These are phyloP conservation scores for Bretschneidera sinensis DNA, from an alignment of 345 rosid species.

Conservation along the genomic window DNA sequence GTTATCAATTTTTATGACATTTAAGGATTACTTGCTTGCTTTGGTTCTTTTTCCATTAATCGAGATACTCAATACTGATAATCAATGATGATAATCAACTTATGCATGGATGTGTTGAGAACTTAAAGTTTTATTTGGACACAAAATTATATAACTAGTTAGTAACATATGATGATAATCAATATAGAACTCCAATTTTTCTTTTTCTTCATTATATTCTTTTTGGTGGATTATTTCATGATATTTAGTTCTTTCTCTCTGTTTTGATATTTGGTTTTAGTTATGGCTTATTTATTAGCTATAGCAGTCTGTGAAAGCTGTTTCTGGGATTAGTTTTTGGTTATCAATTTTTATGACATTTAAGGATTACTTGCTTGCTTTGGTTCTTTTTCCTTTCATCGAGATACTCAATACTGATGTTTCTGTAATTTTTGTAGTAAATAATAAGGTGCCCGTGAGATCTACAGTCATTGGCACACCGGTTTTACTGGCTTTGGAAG, in stretches of 20 bases:
- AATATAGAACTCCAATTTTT: background rate
- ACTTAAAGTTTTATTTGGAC: no score
- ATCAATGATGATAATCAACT: background rate
- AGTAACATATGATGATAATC: no score
- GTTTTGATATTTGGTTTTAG: background rate
- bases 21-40: conserved; percentile 1
- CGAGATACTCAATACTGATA: no score
- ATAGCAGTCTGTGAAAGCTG: no score
- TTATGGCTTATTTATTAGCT: background rate
- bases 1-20: background rate
- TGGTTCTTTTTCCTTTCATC: conserved; percentile 12
- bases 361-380: conserved; percentile 1
- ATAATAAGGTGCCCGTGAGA: conserved; percentile 49
- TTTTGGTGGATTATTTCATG: background rate
- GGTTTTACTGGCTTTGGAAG: conserved; percentile 89
- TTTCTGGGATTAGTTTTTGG: no score
- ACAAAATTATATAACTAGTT: no score
- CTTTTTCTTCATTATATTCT: background rate
- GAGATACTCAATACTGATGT: conserved; percentile 15
- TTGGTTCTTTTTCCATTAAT: conserved; percentile 12
- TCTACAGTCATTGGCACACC: conserved; percentile 72
- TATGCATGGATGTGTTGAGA: background rate
- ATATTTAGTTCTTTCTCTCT: background rate
- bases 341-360: background rate
- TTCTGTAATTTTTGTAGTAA: conserved; percentile 35